phyloP scores from a whole-genome alignment of 495 filamentous ascomycete genomes.

The Talaromyces thailandensis region DNA sequence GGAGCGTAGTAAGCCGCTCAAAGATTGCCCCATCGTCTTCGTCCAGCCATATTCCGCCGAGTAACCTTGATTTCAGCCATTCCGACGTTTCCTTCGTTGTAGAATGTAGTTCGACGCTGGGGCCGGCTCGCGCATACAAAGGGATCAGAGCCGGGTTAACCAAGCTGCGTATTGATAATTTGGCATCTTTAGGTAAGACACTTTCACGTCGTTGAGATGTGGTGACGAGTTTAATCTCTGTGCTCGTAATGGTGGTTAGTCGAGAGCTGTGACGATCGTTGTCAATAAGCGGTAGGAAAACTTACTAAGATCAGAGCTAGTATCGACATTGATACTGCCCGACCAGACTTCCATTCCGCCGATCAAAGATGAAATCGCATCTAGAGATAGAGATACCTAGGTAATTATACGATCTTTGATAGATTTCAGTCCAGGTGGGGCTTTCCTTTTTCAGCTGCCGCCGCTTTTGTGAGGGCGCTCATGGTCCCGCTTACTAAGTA shows the following conservation, averaged over 20 bases:
- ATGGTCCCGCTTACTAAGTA: too few relatives aligned
- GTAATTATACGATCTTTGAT: too few relatives aligned
- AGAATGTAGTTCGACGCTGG: conserved; percentile 38
- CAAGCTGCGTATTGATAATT: conserved; percentile 30
- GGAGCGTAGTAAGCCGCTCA: conserved; percentile 23
- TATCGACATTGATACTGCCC: conserved; percentile 3
- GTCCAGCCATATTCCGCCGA: conserved; percentile 22
- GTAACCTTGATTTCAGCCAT: conserved; percentile 25
- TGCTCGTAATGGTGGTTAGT: neutral
- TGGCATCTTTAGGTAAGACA: conserved; percentile 19
- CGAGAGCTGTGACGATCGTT: neutral
- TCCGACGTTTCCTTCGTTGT: conserved; percentile 23
- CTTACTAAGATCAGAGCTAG: neutral
- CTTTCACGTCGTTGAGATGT: conserved; percentile 30
- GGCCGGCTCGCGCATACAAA: conserved; percentile 40
- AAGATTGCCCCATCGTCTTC: conserved; percentile 9
- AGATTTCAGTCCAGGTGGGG: too few relatives aligned
- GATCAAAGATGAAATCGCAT: neutral
- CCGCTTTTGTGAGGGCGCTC: too few relatives aligned
- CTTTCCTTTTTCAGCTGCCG: too few relatives aligned
- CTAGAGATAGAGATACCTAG: too few relatives aligned
- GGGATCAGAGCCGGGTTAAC: conserved; percentile 41
- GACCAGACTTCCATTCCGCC: conserved; percentile 8
- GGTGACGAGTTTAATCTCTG: conserved; percentile 32
- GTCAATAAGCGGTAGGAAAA: neutral